phyloP scores from a whole-genome alignment of 768 basidiomycete species.

The Suillus sp. region DNA sequence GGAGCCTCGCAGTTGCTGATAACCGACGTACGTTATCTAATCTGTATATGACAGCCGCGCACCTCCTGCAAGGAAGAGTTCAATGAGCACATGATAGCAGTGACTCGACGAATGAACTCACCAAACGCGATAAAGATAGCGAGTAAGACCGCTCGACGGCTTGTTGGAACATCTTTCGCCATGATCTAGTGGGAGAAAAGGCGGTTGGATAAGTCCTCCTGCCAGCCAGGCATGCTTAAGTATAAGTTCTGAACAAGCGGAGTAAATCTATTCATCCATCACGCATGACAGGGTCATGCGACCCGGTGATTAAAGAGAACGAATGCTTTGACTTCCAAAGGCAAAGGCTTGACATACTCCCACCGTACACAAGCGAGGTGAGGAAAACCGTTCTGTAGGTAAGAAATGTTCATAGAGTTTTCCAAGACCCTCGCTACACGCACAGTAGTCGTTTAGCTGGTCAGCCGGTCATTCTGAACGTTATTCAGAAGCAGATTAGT shows the following conservation, averaged over 20 bases:
- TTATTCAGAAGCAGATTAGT: not conserved
- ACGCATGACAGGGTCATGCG: slow-evolving; percentile 13
- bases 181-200: slow-evolving; percentile 15
- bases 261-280: slow-evolving; percentile 15
- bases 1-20: slow-evolving; percentile 4
- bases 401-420: not conserved
- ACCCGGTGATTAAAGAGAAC: slow-evolving; percentile 13
- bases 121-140: slow-evolving; percentile 77
- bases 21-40: not conserved
- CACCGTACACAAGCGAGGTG: too few species aligned
- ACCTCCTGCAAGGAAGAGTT: slow-evolving; percentile 23
- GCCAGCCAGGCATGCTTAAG: slow-evolving; percentile 12
- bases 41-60: slow-evolving; percentile 5
- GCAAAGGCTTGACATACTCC: too few species aligned
- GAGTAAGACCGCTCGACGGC: slow-evolving; percentile 60
- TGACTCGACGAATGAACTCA: slow-evolving; percentile 31
- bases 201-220: not conserved
- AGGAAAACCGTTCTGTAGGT: not conserved
- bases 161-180: slow-evolving; percentile 56
- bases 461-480: not conserved
- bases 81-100: not conserved
- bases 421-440: not conserved
- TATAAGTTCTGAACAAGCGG: slow-evolving; percentile 10
- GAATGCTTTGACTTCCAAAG: not conserved
- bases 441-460: not conserved